Base-by-base conservation (phyloP, 2,329 filamentous ascomycete species). In the Penicillium janthinellum region DNA sequence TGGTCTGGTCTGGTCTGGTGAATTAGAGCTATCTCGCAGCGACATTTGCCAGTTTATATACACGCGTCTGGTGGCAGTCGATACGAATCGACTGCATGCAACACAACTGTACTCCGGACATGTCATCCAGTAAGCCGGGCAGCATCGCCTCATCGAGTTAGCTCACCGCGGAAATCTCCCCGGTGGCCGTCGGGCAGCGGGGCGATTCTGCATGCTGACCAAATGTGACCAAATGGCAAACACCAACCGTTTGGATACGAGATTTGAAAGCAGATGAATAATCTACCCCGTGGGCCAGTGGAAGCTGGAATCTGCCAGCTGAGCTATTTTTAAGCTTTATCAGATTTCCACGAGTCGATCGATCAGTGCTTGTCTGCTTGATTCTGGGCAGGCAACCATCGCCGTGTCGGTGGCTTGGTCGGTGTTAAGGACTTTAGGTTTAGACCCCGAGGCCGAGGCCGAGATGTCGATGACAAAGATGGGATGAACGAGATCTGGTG, bases 81-180 rank as follows among this genome's bases (percentile, higher is more conserved):
- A 22, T n/a, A 28, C 22, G 15, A 15, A 28, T 28, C 2, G 20
- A 20, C 20, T 20, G 2, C 2, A 25, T 15, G 2, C 10, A 45
- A 28, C 4, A 20, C 42, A 3, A 45, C 3, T 4, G 20, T 20
- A 20, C 20, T 20, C 2, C 20, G 20, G 20, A 28, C 22, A 15
- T 34, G 31, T 37, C 48, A 34, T 35, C 34, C 37, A 37, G 14
- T 3, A 8, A 12, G 5, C 5, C 28, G 20, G 20, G 20, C 31
- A 20, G 31, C 22, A 56, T 50, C 47, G 51, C 47, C 54, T 51
- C 54, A 56, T 56, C 47, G 15, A 34, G 11, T 2, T 12, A 2
- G 31, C 37, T 50, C 31, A 37, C n/a, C 17, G n/a, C 31, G 48
- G 48, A 50, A 50, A 20, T 50, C 10, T 35, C 52, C 20, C 20